Evolutionary conservation across 495 filamentous ascomycete species (phyloP).

Genomic region (Recurvomyces mirabilis): DNA sequence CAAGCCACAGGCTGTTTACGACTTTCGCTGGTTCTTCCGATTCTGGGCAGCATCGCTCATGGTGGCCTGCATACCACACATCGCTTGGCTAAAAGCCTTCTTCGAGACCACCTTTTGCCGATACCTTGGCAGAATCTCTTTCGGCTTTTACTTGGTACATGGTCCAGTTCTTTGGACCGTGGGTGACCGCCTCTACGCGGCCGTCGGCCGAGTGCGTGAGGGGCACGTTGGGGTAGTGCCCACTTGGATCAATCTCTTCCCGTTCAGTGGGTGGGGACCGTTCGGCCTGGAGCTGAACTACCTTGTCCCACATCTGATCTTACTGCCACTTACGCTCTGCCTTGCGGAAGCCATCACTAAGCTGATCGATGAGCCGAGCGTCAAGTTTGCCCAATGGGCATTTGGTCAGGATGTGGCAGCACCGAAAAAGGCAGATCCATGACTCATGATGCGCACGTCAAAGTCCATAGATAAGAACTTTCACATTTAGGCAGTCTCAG

Average conservation of each 20-base stretch:
- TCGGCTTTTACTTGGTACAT: constrained; percentile 21
- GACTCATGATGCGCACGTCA: too few relatives aligned
- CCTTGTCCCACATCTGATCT: constrained; percentile 40
- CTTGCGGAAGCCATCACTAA: constrained; percentile 45
- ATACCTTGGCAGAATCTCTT: constrained; percentile 21
- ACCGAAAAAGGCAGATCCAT: too few relatives aligned
- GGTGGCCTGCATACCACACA: constrained; percentile 27
- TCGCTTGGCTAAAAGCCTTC: constrained; percentile 28
- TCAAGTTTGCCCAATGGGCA: constrained; percentile 41
- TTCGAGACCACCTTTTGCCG: constrained; percentile 25
- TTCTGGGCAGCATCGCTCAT: constrained; percentile 29
- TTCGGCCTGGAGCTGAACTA: constrained; percentile 45
- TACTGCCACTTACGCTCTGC: constrained; percentile 47
- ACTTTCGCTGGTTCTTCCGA: constrained; percentile 28
- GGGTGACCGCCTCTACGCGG: constrained; percentile 39
- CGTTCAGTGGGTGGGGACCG: constrained; percentile 39
- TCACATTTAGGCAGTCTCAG: too few relatives aligned
- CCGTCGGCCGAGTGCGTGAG: constrained; percentile 38
- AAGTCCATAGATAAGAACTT: too few relatives aligned
- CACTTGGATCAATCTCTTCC: constrained; percentile 37
- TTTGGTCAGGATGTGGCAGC: too few relatives aligned
- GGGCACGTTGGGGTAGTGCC: constrained; percentile 30
- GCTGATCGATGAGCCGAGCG: constrained; percentile 45
- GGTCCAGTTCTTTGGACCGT: constrained; percentile 26
- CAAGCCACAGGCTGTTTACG: constrained; percentile 41